Percentiles rank a stretch among this genome's conserved stretches.
These are phyloP conservation scores for Kluyveromyces dobzhanskii DNA, from an alignment of 805 yeast species.

Conservation along the genomic window DNA sequence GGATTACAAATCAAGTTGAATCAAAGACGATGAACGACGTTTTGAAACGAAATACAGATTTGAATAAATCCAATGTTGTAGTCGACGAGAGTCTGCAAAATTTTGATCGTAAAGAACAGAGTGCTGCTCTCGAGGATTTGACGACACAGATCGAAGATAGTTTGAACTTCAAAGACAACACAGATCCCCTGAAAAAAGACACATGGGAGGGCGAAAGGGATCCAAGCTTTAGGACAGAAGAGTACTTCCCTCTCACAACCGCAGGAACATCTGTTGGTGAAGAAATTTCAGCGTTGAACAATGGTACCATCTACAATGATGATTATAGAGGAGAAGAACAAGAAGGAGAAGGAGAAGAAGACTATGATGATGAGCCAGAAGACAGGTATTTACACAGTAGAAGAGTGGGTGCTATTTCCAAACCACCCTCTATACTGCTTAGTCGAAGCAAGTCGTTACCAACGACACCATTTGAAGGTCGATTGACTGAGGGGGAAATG, in stretches of 20 bases:
- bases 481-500: neutral
- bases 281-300: too few species aligned
- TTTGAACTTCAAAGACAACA: neutral
- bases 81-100: neutral
- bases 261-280: too few species aligned
- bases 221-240: neutral
- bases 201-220: neutral
- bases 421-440: slow-evolving; percentile 4
- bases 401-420: neutral
- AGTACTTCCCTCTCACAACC: neutral
- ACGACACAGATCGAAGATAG: neutral
- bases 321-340: neutral
- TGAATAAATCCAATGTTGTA: slow-evolving; percentile 9
- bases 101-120: neutral
- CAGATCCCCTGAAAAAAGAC: slow-evolving; percentile 1
- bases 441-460: slow-evolving; percentile 29
- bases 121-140: neutral
- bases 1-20: slow-evolving; percentile 14
- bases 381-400: neutral
- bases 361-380: slow-evolving; percentile 1
- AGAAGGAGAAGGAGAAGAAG: too few species aligned
- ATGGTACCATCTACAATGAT: neutral
- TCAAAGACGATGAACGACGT: slow-evolving; percentile 20
- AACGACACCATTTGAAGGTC: neutral
- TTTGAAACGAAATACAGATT: slow-evolving; percentile 19